A percentile compares a stretch with the other conserved stretches of the same genome.
Conservation (phyloP, 176 grass and related monocot species). For the Aegilops tauschii region DNA sequence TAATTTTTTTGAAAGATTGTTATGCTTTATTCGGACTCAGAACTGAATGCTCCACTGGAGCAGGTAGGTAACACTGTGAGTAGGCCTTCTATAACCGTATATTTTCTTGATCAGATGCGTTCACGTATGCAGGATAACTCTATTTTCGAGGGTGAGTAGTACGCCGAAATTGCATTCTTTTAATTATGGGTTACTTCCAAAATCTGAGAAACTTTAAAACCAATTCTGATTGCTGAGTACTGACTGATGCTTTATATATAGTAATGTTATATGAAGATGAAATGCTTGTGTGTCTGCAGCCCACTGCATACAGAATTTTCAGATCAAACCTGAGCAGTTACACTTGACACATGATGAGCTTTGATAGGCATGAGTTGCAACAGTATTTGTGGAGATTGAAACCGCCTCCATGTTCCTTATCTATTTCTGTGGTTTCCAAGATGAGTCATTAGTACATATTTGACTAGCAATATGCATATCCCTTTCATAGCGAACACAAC, state of each 20-base stretch:
- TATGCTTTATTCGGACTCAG: not conserved
- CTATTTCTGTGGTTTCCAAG: no score
- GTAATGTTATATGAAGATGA: not conserved
- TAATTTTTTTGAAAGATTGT: not conserved
- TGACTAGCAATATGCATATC: not conserved
- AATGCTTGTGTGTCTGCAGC: not conserved
- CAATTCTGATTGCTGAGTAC: no score
- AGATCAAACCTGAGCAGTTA: not conserved
- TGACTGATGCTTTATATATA: not conserved
- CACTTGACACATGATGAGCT: not conserved
- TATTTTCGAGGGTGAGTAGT: no score
- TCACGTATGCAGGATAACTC: no score
- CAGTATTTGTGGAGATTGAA: no score
- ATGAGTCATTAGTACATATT: not conserved
- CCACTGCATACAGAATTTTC: not conserved
- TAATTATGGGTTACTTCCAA: no score
- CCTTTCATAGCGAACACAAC: not conserved
- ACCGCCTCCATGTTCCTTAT: no score
- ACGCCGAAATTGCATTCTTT: no score
- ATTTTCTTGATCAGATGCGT: not conserved
- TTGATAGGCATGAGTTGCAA: no score
- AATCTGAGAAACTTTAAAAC: no score
- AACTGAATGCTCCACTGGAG: not conserved
- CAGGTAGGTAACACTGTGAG: not conserved
- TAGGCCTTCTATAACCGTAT: not conserved